Percentiles rank a stretch among this genome's conserved stretches.
Conservation (phyloP, 108 stramenopile species). For the Pseudonitzschia multistriata region DNA sequence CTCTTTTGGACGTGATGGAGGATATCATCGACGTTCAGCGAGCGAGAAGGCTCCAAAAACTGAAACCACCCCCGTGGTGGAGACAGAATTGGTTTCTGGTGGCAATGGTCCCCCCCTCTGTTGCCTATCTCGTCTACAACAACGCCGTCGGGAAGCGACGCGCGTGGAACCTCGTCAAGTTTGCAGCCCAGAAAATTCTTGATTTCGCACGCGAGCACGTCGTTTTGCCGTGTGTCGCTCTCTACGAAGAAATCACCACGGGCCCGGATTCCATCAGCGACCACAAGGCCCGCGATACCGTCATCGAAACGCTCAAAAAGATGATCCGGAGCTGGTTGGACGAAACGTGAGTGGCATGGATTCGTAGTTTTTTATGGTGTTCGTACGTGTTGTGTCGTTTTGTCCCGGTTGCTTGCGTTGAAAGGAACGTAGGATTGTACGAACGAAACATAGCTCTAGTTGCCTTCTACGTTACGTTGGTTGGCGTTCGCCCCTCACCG, state of each 20-base stretch:
- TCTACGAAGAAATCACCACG: constrained; percentile 67
- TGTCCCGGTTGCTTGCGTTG: too few species aligned
- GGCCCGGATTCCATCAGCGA: constrained; percentile 75
- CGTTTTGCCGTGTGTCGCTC: constrained; percentile 52
- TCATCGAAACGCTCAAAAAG: constrained; percentile 65
- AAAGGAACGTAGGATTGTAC: too few species aligned
- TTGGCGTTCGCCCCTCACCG: too few species aligned
- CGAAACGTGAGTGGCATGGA: constrained; percentile 48
- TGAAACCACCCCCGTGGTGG: constrained; percentile 58
- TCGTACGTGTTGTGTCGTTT: too few species aligned
- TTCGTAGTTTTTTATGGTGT: neutral
- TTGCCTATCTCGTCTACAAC: constrained; percentile 43
- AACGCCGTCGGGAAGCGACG: constrained; percentile 19
- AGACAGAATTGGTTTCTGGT: constrained; percentile 78
- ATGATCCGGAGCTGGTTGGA: constrained; percentile 92
- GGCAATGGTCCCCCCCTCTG: constrained; percentile 49
- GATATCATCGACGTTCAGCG: constrained; percentile 66
- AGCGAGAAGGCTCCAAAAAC: constrained; percentile 54
- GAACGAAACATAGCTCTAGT: too few species aligned
- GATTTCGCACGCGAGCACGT: constrained; percentile 70
- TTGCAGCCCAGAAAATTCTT: constrained; percentile 32
- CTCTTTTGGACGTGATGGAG: constrained; percentile 70
- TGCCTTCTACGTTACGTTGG: too few species aligned
- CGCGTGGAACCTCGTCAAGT: constrained; percentile 14
- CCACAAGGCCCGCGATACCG: constrained; percentile 64